phyloP scores from a whole-genome alignment of 768 basidiomycete genomes.

The Termitomyces sp. region DNA sequence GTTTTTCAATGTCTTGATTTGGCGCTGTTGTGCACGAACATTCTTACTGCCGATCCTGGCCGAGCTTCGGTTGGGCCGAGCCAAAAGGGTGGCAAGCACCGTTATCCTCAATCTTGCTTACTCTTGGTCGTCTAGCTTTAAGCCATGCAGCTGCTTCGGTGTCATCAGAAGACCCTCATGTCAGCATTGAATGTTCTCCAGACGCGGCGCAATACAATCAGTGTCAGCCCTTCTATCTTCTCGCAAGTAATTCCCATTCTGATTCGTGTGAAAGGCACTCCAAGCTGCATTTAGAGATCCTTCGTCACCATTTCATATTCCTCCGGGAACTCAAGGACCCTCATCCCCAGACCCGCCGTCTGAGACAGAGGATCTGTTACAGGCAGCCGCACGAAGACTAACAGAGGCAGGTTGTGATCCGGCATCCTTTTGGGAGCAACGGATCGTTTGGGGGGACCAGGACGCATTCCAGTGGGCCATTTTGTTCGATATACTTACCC shows the following conservation, averaged over 20 bases:
- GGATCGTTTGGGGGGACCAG: conserved; percentile 76
- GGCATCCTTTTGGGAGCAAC: conserved; percentile 72
- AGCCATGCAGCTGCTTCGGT: conserved; percentile 3
- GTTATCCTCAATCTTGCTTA: too few relatives aligned
- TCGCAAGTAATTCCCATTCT: background rate
- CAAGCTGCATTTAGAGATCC: conserved; percentile 62
- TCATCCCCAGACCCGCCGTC: conserved; percentile 49
- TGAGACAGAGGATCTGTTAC: conserved; percentile 18
- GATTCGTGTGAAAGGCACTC: conserved; percentile 39
- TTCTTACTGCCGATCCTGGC: background rate
- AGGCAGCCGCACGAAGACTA: conserved; percentile 42
- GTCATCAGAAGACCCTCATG: background rate
- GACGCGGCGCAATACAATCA: conserved; percentile 6
- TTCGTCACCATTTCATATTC: conserved; percentile 60
- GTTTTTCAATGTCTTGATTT: too few relatives aligned
- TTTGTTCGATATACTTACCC: background rate
- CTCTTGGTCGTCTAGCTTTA: background rate
- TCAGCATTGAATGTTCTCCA: background rate
- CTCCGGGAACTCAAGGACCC: conserved; percentile 58
- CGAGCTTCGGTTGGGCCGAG: too few relatives aligned
- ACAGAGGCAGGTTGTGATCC: conserved; percentile 51
- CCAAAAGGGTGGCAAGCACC: too few relatives aligned
- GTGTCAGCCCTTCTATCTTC: background rate
- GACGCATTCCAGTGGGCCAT: conserved; percentile 69
- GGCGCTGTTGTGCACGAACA: background rate